Base-by-base conservation (phyloP, 2,329 filamentous ascomycete genomes). In the Xylaria sp. region DNA sequence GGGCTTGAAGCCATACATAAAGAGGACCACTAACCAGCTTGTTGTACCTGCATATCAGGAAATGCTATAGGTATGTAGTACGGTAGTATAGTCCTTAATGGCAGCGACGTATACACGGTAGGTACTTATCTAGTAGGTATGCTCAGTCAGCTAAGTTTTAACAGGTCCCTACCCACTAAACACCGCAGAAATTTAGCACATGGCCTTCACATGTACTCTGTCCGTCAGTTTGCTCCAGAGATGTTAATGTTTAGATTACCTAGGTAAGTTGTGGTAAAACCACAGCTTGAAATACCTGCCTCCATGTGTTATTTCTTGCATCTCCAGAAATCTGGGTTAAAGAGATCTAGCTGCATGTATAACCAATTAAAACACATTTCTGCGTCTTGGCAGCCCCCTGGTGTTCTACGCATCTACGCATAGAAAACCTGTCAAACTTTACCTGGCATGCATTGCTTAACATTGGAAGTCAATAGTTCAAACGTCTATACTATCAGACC, bases 31-130 rank as follows among this genome's bases (percentile, higher is more conserved):
- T 20, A 9, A 3, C 10, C n/a, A 22, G 22, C 11, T 1, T 33
- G 15, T 53, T 22, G 49, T 53, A 53, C 49, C 49, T 36, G n/a
- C 29, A 51, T 53, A 50, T 50, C 47, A 31, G 17, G 25, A 20
- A 50, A 31, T n/a, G n/a, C n/a, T n/a, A n/a, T n/a, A n/a, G n/a
- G n/a, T n/a, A n/a, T n/a, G n/a, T n/a, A n/a, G n/a, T n/a, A n/a
- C n/a, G n/a, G n/a, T n/a, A n/a, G n/a, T n/a, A n/a, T 29, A 31
- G 15, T n/a, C 20, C 47, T 4, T 29, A n/a, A 17, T 42, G 38
- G 47, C 10, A 15, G n/a, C 31, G 47, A 50, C 25, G 13, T 50
- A 49, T 49, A 15, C n/a, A n/a, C n/a, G 13, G 36, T 15, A 38
- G 22, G 44, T 27, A 47, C 11, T 27, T 5, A 47, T 27, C 22